Percentiles rank a stretch among this genome's conserved stretches.
phyloP scores from a whole-genome alignment of 495 filamentous ascomycete species.

The Podospora anserina region DNA sequence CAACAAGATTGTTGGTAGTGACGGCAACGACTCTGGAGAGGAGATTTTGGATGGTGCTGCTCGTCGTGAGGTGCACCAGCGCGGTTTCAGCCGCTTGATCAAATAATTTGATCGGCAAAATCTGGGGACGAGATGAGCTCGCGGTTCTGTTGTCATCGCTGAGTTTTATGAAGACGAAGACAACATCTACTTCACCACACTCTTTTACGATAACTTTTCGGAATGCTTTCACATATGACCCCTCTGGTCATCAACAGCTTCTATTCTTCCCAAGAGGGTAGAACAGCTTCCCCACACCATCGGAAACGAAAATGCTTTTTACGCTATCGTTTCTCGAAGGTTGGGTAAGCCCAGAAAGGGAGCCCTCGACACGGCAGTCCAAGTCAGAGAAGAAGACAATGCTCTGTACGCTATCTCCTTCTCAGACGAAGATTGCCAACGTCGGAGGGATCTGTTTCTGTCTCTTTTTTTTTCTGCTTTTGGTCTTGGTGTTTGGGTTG shows the following conservation, averaged over 20 bases:
- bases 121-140: slow-evolving; percentile 8
- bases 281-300: background rate
- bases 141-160: slow-evolving; percentile 10
- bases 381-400: background rate
- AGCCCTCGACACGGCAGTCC: background rate
- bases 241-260: background rate
- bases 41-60: slow-evolving; percentile 67
- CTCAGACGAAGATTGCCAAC: slow-evolving; percentile 13
- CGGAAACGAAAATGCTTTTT: slow-evolving; percentile 9
- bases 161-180: slow-evolving; percentile 3
- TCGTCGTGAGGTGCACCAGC: slow-evolving; percentile 62
- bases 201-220: slow-evolving; percentile 17
- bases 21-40: slow-evolving; percentile 42
- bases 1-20: slow-evolving; percentile 37
- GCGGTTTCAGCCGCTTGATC: slow-evolving; percentile 63
- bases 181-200: slow-evolving; percentile 26
- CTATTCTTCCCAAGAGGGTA: background rate
- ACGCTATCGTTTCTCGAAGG: slow-evolving; percentile 5
- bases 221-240: slow-evolving; percentile 12
- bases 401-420: slow-evolving; percentile 38
- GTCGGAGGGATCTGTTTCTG: slow-evolving; percentile 21
- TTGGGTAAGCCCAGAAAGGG: background rate
- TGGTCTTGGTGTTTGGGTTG: slow-evolving; percentile 15
- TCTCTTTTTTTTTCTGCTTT: slow-evolving; percentile 17
- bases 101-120: slow-evolving; percentile 15